Evolutionary conservation across 106 monocot species (phyloP), one percentile per base, ranked within the genome.

Genomic region (Dioscorea alata): DNA sequence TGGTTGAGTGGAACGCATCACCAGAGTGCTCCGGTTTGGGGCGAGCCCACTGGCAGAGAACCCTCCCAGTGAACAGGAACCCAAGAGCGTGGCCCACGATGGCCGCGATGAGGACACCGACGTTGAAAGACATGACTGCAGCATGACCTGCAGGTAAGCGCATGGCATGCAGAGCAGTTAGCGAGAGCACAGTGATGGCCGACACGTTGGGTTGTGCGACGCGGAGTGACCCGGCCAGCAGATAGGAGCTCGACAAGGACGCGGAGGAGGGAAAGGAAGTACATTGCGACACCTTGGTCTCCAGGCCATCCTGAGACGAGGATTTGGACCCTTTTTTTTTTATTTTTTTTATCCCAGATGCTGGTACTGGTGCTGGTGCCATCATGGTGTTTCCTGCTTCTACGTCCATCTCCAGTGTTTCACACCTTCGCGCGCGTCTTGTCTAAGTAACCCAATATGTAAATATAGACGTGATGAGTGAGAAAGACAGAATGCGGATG

Each of bases 81-180:
- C 78, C 85, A 17, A 81, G 18, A 14, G 75, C 69, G 52, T 85
- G 81, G 18, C 78, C 81, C 42, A 57, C 33, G 60, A 81, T 51
- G 2, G 76, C 69, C 17, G 70, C 82, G 8, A 79, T 34, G 42
- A 88, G 70, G 54, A 88, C 78, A 13, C 84, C 88, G 23, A 33
- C 84, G 61, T 88, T 88, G 73, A 84, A 88, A 17, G 88, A 81
- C 88, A 88, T 88, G 61, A 78, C 77, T 14, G 80, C 80, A 83
- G 81, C 88, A 88, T 88, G 33, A 84, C 75, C 13, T n/a, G n/a
- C n/a, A 84, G 61, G 68, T 84, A 88, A 4, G 69, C 69, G 63
- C 18, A 76, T 19, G 4, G 58, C 31, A 35, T 68, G 75, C 23
- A 78, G 12, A 3, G 16, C 68, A 0, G 87, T 74, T 32, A 67